Base-by-base conservation (phyloP, 164 flowering plant genomes). In the Magnolia officinalis region DNA sequence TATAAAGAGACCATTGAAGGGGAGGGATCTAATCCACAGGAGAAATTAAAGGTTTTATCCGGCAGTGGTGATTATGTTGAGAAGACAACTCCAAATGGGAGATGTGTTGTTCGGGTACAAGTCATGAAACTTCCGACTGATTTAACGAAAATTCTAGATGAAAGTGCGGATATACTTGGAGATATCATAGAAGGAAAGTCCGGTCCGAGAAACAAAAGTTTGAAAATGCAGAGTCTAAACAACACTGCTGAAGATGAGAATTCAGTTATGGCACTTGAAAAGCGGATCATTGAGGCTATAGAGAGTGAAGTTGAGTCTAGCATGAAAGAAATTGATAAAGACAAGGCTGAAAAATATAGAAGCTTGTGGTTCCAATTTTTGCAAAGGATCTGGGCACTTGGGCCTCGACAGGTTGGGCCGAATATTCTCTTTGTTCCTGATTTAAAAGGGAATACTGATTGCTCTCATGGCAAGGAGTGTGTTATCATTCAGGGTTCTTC, bases 1-100 rank as follows among this genome's bases (percentile, higher is more conserved):
- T 95, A 86, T 75, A 93, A 81, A 72, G 98, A 95, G 83, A 95
- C 98, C 20, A 89, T 92, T 74, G 97, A 95, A 73, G 97, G 89
- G 50, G 93, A 90, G 50, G 83, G 70, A 52, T 80, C 78, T 63
- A 82, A 84, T 86, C 82, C 81, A 26, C 63, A 87, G 29, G 96
- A 95, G 58, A 83, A 75, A 70, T 72, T 89, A 77, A 93, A 88
- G 73, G 31, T 78, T 37, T 80, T 87, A 18, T 71, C 74, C 14
- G 83, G 80, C 29, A 83, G 83, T 80, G 82, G 85, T 14, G 92
- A 89, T 49, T 91, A 64, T 85, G 81, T 91, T 66, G 93, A 91
- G 86, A 94, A 86, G 84, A 82, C 68, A 6, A 90, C 97, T 1
- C 87, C 96, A 26, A 92, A 92, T 83, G 96, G 96, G 21, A 88